Evolutionary conservation across 2,329 filamentous ascomycete species (phyloP).

Genomic region (Aspergillus pseudonomiae): DNA sequence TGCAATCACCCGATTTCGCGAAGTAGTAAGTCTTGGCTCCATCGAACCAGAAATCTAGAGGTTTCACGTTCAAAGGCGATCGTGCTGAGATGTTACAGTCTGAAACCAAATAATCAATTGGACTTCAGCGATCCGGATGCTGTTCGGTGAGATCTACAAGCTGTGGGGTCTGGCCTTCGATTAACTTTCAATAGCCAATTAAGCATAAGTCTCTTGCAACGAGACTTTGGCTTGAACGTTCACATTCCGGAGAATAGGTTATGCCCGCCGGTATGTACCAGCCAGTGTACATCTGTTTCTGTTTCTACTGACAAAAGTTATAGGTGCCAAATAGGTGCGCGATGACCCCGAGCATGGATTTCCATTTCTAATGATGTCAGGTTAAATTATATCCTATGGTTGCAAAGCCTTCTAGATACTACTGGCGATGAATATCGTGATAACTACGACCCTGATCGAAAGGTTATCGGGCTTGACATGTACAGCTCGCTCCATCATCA

Average conservation of each 20-base stretch:
- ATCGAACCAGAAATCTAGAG: not conserved
- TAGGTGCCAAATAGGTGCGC: conserved; percentile 52
- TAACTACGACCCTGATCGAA: conserved; percentile 57
- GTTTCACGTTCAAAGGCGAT: conserved; percentile 13
- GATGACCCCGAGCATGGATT: not conserved
- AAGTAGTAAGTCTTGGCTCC: conserved; percentile 50
- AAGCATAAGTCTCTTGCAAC: conserved; percentile 74
- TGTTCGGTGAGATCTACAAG: conserved; percentile 60
- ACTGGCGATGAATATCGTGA: conserved; percentile 54
- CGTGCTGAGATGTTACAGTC: conserved; percentile 34
- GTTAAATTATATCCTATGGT: conserved; percentile 88
- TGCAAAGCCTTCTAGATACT: conserved; percentile 78
- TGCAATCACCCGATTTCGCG: conserved; percentile 62
- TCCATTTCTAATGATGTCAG: conserved; percentile 47
- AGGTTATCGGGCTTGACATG: conserved; percentile 76
- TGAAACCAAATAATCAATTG: conserved; percentile 62
- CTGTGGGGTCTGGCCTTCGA: conserved; percentile 5
- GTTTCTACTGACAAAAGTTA: conserved; percentile 8
- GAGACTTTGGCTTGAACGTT: conserved; percentile 73
- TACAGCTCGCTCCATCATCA: conserved; percentile 29
- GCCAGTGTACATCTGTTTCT: not conserved
- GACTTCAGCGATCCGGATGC: conserved; percentile 80
- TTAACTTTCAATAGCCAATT: conserved; percentile 54
- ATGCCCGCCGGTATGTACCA: conserved; percentile 72
- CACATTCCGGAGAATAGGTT: conserved; percentile 76